Base-by-base conservation (phyloP, 495 filamentous ascomycete genomes). In the Aspergillus mulundensis region DNA sequence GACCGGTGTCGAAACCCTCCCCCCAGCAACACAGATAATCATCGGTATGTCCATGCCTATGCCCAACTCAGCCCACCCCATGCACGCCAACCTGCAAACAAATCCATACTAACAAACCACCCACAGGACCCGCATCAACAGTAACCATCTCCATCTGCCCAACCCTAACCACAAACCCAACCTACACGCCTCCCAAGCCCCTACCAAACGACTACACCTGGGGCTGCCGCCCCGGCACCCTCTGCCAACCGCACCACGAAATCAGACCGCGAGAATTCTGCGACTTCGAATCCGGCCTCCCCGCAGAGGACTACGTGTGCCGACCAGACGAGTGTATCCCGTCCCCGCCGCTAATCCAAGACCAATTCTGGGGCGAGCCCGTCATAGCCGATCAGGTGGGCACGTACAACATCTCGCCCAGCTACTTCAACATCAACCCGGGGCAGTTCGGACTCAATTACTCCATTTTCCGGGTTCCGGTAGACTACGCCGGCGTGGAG, bases 401-500 rank as follows among this genome's bases (percentile, higher is more conserved):
- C 67, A 42, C 75, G 70, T 68, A 77, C 68, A 79, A 81, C 15
- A 68, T 80, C 16, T 76, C 74, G 11, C 59, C 73, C 3, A 77
- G 75, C 4, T 88, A 87, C 61, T 89, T 82, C 70, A 81, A 88
- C 41, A 75, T 89, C n/a, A 69, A 81, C 18, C 87, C 87, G 6
- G 59, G 64, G 1, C 73, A 71, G 15, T 90, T 90, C 61, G 85
- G 84, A 7, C 61, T 90, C 23, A 79, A 75, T 45, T 79, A 84
- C 55, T 76, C 73, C 30, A 85, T 90, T 34, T 88, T 89, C 59
- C 65, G 39, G 30, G 53, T 40, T 14, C 44, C 55, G 2, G 32
- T 3, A 36, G 12, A 7, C 2, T 4, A 36, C 12, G 7, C 7
- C 12, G 32, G 32, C 32, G 32, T 36, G 32, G 32, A 36, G 8